These are phyloP conservation scores for Eucalyptus dawsonii DNA, from an alignment of 345 rosid genomes.

Conservation along the genomic window DNA sequence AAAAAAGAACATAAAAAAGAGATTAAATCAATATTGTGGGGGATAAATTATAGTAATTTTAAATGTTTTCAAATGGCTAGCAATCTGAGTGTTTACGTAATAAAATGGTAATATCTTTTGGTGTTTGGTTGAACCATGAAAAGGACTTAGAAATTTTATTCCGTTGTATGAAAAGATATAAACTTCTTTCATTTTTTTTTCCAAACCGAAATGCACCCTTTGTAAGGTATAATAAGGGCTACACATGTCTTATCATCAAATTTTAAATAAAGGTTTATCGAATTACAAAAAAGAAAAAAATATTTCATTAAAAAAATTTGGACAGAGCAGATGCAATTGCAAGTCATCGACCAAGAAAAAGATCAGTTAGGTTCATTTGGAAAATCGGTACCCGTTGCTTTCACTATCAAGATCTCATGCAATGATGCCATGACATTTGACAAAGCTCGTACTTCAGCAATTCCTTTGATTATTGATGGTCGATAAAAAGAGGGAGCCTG, in stretches of 20 bases:
- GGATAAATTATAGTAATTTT: background rate
- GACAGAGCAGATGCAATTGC: background rate
- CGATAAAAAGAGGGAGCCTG: background rate
- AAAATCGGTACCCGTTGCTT: background rate
- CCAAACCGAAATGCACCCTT: background rate
- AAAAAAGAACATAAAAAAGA: no score
- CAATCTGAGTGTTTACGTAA: fast-evolving
- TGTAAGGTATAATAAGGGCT: background rate
- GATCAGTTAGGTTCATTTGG: background rate
- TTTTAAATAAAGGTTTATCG: fast-evolving
- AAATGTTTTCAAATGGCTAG: background rate
- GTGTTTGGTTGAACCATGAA: no score
- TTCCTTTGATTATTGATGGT: background rate
- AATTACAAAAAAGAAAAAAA: background rate
- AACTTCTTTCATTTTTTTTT: background rate
- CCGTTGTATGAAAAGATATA: fast-evolving
- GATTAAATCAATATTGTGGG: background rate
- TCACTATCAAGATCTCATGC: background rate
- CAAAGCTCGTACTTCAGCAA: background rate
- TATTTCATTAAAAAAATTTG: background rate
- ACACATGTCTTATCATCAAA: background rate
- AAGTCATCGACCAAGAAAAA: background rate
- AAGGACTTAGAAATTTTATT: background rate
- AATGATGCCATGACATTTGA: background rate
- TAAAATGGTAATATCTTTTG: background rate